These are phyloP conservation scores for Henckelia pumila DNA, from an alignment of 257 asterid genomes.

Conservation along the genomic window DNA sequence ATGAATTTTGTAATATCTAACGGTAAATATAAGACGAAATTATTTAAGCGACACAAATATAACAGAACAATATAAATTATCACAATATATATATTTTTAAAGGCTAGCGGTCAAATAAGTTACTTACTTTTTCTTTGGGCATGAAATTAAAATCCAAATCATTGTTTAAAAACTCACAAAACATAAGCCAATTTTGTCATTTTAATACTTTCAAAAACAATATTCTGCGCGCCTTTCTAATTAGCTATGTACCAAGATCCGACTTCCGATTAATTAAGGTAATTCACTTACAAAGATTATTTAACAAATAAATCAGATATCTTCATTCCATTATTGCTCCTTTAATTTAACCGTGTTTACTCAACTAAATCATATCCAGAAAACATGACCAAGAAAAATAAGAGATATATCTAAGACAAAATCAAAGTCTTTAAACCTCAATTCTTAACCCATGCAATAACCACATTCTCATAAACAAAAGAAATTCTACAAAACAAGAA, in stretches of 20 bases:
- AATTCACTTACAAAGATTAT: conserved; percentile 2
- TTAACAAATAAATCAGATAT: conserved; percentile 7
- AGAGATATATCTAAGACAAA: conserved; percentile 5
- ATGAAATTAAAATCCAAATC: conserved; percentile 19
- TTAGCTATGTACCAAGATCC: conserved; percentile 13
- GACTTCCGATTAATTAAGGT: neutral
- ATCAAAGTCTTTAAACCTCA: conserved; percentile 23
- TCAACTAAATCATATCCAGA: conserved; percentile 22
- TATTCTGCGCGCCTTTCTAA: neutral
- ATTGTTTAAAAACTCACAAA: conserved; percentile 17
- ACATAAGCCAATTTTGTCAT: neutral
- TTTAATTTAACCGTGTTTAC: neutral
- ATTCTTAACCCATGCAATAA: conserved; percentile 25
- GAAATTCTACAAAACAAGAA: conserved; percentile 20
- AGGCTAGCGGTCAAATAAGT: no score
- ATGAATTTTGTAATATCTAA: neutral
- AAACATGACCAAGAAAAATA: conserved; percentile 10
- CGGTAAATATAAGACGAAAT: neutral
- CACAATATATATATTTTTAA: neutral
- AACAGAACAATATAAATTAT: neutral
- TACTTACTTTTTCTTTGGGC: neutral
- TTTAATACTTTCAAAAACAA: neutral
- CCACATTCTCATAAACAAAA: conserved; percentile 11
- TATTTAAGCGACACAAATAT: no score
- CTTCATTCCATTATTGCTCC: conserved; percentile 17